phyloP scores from a whole-genome alignment of 2,329 filamentous ascomycete species.

The Colletotrichum sidae region DNA sequence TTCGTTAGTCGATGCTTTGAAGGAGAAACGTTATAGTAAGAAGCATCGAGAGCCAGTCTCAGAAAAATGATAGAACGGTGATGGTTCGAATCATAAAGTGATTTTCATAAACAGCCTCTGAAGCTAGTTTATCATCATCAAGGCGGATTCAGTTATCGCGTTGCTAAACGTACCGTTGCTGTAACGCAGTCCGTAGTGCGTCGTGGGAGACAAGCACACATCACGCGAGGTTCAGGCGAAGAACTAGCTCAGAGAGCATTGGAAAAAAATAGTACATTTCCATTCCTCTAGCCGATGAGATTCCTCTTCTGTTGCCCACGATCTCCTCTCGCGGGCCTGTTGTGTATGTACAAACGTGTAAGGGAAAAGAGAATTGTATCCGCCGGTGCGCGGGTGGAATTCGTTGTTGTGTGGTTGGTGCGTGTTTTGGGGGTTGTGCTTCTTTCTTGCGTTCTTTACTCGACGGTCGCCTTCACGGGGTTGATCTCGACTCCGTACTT shows the following conservation, averaged over 20 bases:
- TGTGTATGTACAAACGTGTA: conserved; percentile 39
- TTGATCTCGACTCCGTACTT: conserved; percentile 90
- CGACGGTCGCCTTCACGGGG: conserved; percentile 66
- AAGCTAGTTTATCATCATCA: conserved; percentile 53
- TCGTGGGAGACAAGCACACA: conserved; percentile 35
- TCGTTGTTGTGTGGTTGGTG: conserved; percentile 14
- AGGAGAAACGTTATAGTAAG: too few species aligned
- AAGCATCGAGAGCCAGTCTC: neutral
- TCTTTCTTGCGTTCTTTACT: conserved; percentile 45
- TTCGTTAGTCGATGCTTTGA: too few species aligned
- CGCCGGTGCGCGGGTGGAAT: conserved; percentile 1
- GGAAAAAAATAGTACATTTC: conserved; percentile 42
- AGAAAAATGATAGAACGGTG: conserved; percentile 45
- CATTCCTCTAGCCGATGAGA: conserved; percentile 46
- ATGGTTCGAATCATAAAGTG: conserved; percentile 51
- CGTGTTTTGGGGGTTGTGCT: neutral
- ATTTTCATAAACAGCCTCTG: conserved; percentile 62
- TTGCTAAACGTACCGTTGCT: conserved; percentile 36
- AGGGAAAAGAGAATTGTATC: conserved; percentile 35
- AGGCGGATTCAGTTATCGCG: neutral
- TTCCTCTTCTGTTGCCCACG: conserved; percentile 35
- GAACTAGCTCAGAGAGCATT: conserved; percentile 29
- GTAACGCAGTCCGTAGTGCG: conserved; percentile 23
- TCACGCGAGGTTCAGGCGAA: conserved; percentile 23
- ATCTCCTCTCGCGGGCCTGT: conserved; percentile 23